Evolutionary conservation across 2,329 filamentous ascomycete genomes (phyloP), one percentile per base, ranked within the genome.

Genomic region (Aspergillus sp.): DNA sequence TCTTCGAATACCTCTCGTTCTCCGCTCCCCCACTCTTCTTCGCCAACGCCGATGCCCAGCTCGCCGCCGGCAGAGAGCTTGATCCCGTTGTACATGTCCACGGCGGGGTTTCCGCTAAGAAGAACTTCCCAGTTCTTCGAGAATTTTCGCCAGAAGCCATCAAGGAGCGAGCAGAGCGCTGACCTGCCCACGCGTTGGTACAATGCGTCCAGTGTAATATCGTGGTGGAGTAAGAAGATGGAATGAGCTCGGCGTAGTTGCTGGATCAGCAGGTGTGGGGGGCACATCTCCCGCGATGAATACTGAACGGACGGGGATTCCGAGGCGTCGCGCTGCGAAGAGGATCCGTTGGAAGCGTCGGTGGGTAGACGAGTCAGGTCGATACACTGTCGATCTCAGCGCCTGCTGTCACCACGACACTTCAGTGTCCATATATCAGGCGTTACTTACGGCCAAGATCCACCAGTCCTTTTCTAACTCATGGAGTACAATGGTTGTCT

Each of bases 391-490:
- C 68, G 31, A 58, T 59, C 54, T 65, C 46, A 67, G 60, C 49
- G 54, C 54, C 45, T 14, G 50, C 45, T 14, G 50, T 29, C 31
- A 49, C 12, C 31, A 52, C 51, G 22, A 24, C 10, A 11, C 45
- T 18, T 20, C n/a, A 29, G 9, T 10, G 32, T 39, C 24, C 49
- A 20, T 31, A 5, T 36, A 2, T 52, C 29, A 32, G n/a, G 56
- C 20, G 26, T 61, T 31, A 78, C 90, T 71, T 81, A 96, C 92
- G 62, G 92, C 93, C 61, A 98, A 80, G 63, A 98, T 88, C 96
- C 96, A 99, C 95, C 95, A 99, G 31, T 90, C 90, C 16, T 85
- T 81, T 75, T 99, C 94, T 64, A 99, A 78, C 79, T 99, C 92
- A 69, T 92, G 87, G 49, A 97, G 79, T 36, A 98, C 83, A 36